Base-by-base conservation (phyloP, 495 filamentous ascomycete species). In the Xylaria bambusicola region DNA sequence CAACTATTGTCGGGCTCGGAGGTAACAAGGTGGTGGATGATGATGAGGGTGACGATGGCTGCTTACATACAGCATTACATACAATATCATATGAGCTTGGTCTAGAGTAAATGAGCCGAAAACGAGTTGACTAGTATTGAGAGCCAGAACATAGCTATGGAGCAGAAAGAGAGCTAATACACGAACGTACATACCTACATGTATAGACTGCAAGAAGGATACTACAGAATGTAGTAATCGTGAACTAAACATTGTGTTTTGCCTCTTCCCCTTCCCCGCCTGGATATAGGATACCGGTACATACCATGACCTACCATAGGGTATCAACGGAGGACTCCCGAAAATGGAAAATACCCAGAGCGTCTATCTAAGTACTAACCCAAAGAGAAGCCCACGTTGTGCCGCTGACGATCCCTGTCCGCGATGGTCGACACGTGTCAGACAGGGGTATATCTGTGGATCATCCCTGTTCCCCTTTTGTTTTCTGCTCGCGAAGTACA, bases 401-500 rank as follows among this genome's bases (percentile, higher is more conserved):
- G 21, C 15, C 4, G 10, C 17, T 29, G 5, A 9, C 46, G 46
- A 31, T 31, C 31, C 29, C 29, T 50, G 47, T 31, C 46, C 21
- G 18, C n/a, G 47, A 15, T 36, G 47, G 1, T 36, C 56, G 44
- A 44, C 56, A 58, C 56, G 56, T 58, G 56, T 58, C 46, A 35
- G 56, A 44, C 56, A 58, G 56, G 54, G 56, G 55, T 58, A 48
- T 15, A 42, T 44, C 27, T 12, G 0, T 54, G n/a, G n/a, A n/a
- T n/a, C n/a, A 31, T 26, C 51, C 38, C 38, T 54, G 52, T 24
- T 54, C 38, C 38, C 36, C 38, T 13, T 44, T 44, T 20, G 3
- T 10, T 44, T 17, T 18, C 4, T 24, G 48, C n/a, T n/a, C n/a
- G 31, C 10, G 6, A 33, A 10, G 31, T 33, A 33, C 31, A 33